Evolutionary conservation across 352 stramenopile species (phyloP).

Genomic region (Phytophthora sp.): DNA sequence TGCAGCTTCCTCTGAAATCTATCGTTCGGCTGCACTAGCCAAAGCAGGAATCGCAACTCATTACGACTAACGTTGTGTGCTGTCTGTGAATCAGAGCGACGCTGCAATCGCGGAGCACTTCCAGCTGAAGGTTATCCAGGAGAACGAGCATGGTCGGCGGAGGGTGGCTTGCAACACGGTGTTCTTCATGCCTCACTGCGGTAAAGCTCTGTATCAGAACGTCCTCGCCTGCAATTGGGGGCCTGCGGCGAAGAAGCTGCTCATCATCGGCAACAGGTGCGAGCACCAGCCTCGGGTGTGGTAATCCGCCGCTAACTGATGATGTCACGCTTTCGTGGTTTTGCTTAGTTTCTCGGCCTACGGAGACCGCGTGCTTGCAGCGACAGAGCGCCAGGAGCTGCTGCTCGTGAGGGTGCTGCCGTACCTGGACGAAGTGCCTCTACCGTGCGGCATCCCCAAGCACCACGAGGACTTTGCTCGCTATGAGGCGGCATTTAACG

Average conservation of each 20-base stretch:
- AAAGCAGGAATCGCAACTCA: background rate
- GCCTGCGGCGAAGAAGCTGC: slow-evolving; percentile 36
- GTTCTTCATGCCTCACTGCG: slow-evolving; percentile 94
- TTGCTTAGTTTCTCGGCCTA: slow-evolving; percentile 74
- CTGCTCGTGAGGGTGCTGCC: slow-evolving; percentile 58
- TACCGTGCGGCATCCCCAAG: slow-evolving; percentile 49
- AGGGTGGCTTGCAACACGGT: slow-evolving; percentile 53
- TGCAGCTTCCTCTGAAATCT: background rate
- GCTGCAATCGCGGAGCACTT: slow-evolving; percentile 52
- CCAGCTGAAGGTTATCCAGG: slow-evolving; percentile 46
- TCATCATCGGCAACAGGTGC: slow-evolving; percentile 90
- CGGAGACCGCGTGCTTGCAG: slow-evolving; percentile 63
- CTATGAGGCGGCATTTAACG: slow-evolving; percentile 84
- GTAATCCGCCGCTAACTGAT: slow-evolving; percentile 5
- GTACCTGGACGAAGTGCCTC: slow-evolving; percentile 49
- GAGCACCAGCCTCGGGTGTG: too few species aligned
- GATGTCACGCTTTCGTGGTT: background rate
- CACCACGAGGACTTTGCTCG: slow-evolving; percentile 57
- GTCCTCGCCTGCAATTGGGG: slow-evolving; percentile 86
- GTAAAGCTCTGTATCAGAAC: slow-evolving; percentile 89
- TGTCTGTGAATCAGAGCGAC: slow-evolving; percentile 51
- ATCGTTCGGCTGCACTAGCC: background rate
- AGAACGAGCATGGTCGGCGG: slow-evolving; percentile 71
- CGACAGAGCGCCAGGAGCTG: slow-evolving; percentile 44
- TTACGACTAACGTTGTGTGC: too few species aligned